Base-by-base conservation (phyloP, 257 asterid genomes). In the Solanum chmielewskii region DNA sequence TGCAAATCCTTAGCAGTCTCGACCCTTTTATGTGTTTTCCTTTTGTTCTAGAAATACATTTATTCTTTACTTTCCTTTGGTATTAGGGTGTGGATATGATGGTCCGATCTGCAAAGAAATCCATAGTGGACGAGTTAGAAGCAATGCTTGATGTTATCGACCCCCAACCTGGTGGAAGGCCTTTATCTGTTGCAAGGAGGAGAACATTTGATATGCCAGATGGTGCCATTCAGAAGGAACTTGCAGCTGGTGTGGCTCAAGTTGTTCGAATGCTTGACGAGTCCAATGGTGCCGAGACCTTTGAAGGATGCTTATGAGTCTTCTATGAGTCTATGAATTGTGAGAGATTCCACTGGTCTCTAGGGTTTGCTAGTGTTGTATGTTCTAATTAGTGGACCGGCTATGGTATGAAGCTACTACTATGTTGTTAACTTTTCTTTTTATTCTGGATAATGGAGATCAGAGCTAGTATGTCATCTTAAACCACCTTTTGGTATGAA, bases 121-220 rank as follows among this genome's bases (percentile, higher is more conserved):
- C 97, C 0, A 94, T 97, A 92, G 96, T 95, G 88, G 95, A 96
- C 33, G 99, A 97, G 89, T 92, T 97, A 88, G 99, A 97, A 88
- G 98, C 98, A 83, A 97, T 95, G 98, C 99, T 97, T 9, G 99
- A 95, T 7, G 97, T 93, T 6, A 95, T 97, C 62, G 99, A 97
- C 87, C 99, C 99, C 41, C 97, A 93, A 62, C 96, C 98, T 78
- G 71, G 89, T 0, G 98, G 95, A 6, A 93, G 91, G 89, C 89
- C 94, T 20, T 31, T 89, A 75, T 89, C 92, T 56, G 86, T 90
- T 62, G 89, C 88, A 90, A 93, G 89, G 92, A 92, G 99, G 94
- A 95, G 99, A 89, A 93, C 97, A 5, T 96, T 97, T 74, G 98
- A 97, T 49, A 93, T 97, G 98, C 99, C 99, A 15, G 98, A 95